A percentile compares a stretch with the other conserved stretches of the same genome.
Evolutionary conservation across 164 flowering plant species (phyloP).

Genomic region (Umbilicus rupestris): DNA sequence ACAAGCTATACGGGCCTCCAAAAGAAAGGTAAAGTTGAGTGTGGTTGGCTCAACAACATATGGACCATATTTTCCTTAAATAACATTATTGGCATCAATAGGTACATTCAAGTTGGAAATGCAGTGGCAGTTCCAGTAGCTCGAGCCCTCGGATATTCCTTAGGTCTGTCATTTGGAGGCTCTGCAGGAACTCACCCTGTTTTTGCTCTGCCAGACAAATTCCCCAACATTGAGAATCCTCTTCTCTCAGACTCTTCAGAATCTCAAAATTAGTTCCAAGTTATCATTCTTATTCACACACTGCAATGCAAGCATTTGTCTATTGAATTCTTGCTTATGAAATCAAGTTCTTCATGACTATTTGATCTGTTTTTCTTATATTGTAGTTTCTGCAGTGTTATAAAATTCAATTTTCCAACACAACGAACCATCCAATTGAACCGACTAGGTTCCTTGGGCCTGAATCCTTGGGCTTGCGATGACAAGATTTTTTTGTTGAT

Average conservation of each 20-base stretch:
- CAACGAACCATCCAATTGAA: too few relatives aligned
- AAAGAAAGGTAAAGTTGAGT: slow-evolving; percentile 34
- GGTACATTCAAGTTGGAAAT: slow-evolving; percentile 57
- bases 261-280: neutral
- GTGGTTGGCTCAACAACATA: neutral
- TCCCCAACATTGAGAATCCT: neutral
- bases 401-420: too few relatives aligned
- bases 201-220: neutral
- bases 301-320: neutral
- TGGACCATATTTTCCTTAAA: neutral
- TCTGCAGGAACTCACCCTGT: neutral
- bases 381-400: too few relatives aligned
- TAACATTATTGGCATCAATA: slow-evolving; percentile 10
- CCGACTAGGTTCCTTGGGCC: too few relatives aligned
- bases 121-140: slow-evolving; percentile 60
- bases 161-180: slow-evolving; percentile 21
- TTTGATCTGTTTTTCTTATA: too few relatives aligned
- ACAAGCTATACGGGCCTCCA: slow-evolving; percentile 33
- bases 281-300: neutral
- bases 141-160: slow-evolving; percentile 44
- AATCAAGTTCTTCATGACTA: too few relatives aligned
- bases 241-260: slow-evolving; percentile 1
- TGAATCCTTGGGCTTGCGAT: too few relatives aligned
- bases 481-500: too few relatives aligned
- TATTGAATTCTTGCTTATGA: too few relatives aligned